Base-by-base conservation (phyloP, 495 filamentous ascomycete genomes). In the Haplographium delicatum region DNA sequence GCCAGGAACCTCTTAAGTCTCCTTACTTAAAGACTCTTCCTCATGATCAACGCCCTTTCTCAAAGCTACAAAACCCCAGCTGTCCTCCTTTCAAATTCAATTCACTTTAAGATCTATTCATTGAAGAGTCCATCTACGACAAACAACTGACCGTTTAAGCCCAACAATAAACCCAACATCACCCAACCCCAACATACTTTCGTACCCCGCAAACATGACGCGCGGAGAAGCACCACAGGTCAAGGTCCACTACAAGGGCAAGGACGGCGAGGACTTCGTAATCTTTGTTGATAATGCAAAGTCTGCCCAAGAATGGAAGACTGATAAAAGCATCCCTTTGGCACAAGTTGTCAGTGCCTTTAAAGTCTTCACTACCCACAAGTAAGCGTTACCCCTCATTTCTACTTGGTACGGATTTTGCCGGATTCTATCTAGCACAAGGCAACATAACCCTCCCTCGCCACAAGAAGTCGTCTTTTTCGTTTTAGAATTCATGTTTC, bases 201-300 rank as follows among this genome's bases (percentile, higher is more conserved):
- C 41, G 8, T 25, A 54, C 38, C 24, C 50, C 9, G 50, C 56
- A 68, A 81, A 60, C 40, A 95, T 91, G 87, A 62, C 85, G 68
- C 86, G 88, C 64, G 89, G 84, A 72, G 89, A 90, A 75, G 79
- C 76, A 44, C 61, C 65, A 42, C 76, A 82, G 62, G 71, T 71
- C 72, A 96, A 94, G 74, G 79, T 95, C 69, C 82, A 94, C 82
- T 91, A 84, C 83, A 86, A 90, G 75, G 91, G 93, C 74, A 71
- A 74, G 46, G 75, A 79, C 19, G n/a, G n/a, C n/a, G 89, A 97
- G 25, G 89, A 96, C 76, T 98, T 91, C 65, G 70, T 97, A 65
- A 76, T 96, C 73, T 88, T 95, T 67, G 75, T 94, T 47, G 89
- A 96, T 50, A 85, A 85, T 64, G 56, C 73, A 15, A 65, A 85